A percentile compares a stretch with the other conserved stretches of the same genome.
Conservation (phyloP, 371 early-diverging fungal genomes). For the Mucor piriformis region DNA sequence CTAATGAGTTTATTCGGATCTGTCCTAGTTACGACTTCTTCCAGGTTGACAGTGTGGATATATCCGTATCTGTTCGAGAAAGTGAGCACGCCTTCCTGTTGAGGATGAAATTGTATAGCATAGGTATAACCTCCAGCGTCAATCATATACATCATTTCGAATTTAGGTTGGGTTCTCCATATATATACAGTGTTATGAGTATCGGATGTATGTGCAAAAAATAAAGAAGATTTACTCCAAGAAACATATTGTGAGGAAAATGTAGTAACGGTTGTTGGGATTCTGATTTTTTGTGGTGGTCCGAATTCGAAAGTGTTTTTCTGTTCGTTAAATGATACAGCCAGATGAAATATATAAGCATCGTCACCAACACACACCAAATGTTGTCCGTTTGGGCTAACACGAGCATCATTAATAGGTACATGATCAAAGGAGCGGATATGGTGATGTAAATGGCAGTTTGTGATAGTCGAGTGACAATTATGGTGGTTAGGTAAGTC, state of each 20-base stretch:
- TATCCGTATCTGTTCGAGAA: constrained; percentile 65
- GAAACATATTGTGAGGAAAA: constrained; percentile 57
- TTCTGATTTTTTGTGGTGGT: constrained; percentile 9
- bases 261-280: constrained; percentile 8
- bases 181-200: constrained; percentile 48
- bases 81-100: constrained; percentile 54
- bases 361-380: constrained; percentile 62
- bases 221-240: constrained; percentile 57
- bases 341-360: constrained; percentile 23
- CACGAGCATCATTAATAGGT: constrained; percentile 59
- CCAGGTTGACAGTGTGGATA: constrained; percentile 58
- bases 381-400: constrained; percentile 53
- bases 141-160: constrained; percentile 43
- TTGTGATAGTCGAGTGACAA: constrained; percentile 21
- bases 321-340: constrained; percentile 18
- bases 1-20: constrained; percentile 1
- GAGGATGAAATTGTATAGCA: constrained; percentile 60
- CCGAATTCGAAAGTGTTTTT: constrained; percentile 10
- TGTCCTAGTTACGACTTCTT: constrained; percentile 18
- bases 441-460: constrained; percentile 33
- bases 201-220: constrained; percentile 66
- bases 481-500: constrained; percentile 41
- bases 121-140: constrained; percentile 56
- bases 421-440: constrained; percentile 47
- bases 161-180: constrained; percentile 50